Conservation (phyloP, 2,329 filamentous ascomycete genomes). For the Penicillium sp. region DNA sequence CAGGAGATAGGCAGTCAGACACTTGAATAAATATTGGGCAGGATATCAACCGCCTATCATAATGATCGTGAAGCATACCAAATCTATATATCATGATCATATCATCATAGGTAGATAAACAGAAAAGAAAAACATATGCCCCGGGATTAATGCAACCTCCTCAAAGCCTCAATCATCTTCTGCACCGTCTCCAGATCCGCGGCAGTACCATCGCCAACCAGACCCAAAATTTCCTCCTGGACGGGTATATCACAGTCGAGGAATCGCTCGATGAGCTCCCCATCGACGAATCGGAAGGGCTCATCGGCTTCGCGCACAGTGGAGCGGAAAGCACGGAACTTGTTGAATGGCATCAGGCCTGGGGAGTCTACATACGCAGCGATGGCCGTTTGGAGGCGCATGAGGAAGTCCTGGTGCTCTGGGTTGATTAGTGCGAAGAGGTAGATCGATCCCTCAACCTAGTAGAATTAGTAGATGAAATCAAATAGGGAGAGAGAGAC, state of each 20-base stretch:
- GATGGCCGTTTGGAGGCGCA: conserved; percentile 73
- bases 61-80: not conserved
- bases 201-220: conserved; percentile 42
- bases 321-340: conserved; percentile 79
- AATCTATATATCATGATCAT: not conserved
- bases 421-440: conserved; percentile 77
- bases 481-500: conserved; percentile 28
- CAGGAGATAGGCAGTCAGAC: too few relatives aligned
- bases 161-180: conserved; percentile 57
- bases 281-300: conserved; percentile 85
- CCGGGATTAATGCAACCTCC: conserved; percentile 46
- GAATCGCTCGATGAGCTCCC: conserved; percentile 83
- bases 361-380: conserved; percentile 63
- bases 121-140: not conserved
- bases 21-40: too few relatives aligned
- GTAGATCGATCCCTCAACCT: conserved; percentile 90
- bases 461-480: conserved; percentile 9
- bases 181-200: conserved; percentile 57
- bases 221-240: conserved; percentile 52
- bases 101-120: not conserved
- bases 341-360: conserved; percentile 70
- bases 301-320: conserved; percentile 66
- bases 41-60: too few relatives aligned
- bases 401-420: conserved; percentile 70
- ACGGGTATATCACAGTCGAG: conserved; percentile 62